Conservation (phyloP, 805 yeast species). For the Monosporozyma servazzii region DNA sequence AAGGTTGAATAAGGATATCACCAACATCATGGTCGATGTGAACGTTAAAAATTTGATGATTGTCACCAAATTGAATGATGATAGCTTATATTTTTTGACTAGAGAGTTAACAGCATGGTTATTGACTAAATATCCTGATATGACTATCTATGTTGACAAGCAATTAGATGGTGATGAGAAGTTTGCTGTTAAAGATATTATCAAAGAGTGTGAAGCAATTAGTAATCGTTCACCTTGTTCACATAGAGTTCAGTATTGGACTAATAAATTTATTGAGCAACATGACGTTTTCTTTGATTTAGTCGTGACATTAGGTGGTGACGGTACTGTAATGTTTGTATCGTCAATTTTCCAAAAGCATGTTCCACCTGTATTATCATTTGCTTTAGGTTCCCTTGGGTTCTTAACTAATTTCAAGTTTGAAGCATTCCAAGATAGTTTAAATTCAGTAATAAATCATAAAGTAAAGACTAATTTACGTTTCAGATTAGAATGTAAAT, state of each 20-base stretch:
- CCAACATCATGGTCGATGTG: slow-evolving; percentile 61
- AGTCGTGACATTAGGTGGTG: slow-evolving; percentile 88
- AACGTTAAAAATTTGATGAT: slow-evolving; percentile 65
- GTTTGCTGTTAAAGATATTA: slow-evolving; percentile 50
- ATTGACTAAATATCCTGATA: slow-evolving; percentile 32
- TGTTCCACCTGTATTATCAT: slow-evolving; percentile 89
- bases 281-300: slow-evolving; percentile 51
- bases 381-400: slow-evolving; percentile 85
- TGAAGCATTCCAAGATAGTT: slow-evolving; percentile 54
- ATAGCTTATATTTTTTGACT: slow-evolving; percentile 63
- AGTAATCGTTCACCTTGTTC: slow-evolving; percentile 24
- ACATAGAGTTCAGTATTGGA: slow-evolving; percentile 57
- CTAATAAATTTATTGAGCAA: slow-evolving; percentile 41
- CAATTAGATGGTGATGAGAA: slow-evolving; percentile 51
- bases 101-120: slow-evolving; percentile 77
- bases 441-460: slow-evolving; percentile 49
- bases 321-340: slow-evolving; percentile 87
- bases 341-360: slow-evolving; percentile 74
- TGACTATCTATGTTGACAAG: slow-evolving; percentile 64
- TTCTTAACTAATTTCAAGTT: slow-evolving; percentile 82
- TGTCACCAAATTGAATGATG: slow-evolving; percentile 85
- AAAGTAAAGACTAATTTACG: slow-evolving; percentile 75
- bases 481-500: slow-evolving; percentile 81
- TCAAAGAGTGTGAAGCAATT: slow-evolving; percentile 25
- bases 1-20: slow-evolving; percentile 59